Conservation (phyloP, 2,329 filamentous ascomycete species). For the Claviceps purpurea region DNA sequence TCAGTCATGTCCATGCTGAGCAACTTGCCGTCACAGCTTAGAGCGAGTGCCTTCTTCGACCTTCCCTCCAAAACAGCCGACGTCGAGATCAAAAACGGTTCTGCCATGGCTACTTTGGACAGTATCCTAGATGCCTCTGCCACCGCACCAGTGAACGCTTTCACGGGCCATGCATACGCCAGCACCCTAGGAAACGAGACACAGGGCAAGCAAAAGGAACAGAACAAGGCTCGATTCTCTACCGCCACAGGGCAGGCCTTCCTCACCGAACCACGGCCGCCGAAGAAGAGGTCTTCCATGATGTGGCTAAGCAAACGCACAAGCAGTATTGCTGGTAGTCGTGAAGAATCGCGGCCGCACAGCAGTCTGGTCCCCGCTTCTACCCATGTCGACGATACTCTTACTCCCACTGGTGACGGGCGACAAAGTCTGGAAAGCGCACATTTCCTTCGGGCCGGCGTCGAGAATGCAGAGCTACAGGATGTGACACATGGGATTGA, state of each 20-base stretch:
- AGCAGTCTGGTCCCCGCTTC: slow-evolving; percentile 13
- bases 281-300: slow-evolving; percentile 36
- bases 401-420: neutral
- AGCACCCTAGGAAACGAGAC: slow-evolving; percentile 63
- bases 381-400: slow-evolving; percentile 9
- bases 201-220: slow-evolving; percentile 50
- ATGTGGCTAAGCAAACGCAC: slow-evolving; percentile 32
- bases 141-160: slow-evolving; percentile 75
- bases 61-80: slow-evolving; percentile 37
- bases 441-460: slow-evolving; percentile 7
- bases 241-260: slow-evolving; percentile 13
- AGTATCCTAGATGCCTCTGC: slow-evolving; percentile 85
- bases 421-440: slow-evolving; percentile 4
- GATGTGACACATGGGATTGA: neutral
- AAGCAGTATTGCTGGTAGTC: slow-evolving; percentile 15
- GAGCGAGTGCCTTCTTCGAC: slow-evolving; percentile 89
- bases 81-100: slow-evolving; percentile 57
- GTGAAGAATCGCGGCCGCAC: slow-evolving; percentile 14
- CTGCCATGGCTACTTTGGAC: slow-evolving; percentile 78
- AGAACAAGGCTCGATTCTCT: slow-evolving; percentile 21
- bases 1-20: slow-evolving; percentile 16
- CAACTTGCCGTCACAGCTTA: slow-evolving; percentile 63
- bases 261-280: slow-evolving; percentile 12
- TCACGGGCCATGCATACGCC: slow-evolving; percentile 77
- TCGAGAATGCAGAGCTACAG: slow-evolving; percentile 15